Conservation (phyloP, 2,329 filamentous ascomycete species). For the Dichotomopilus funicola region DNA sequence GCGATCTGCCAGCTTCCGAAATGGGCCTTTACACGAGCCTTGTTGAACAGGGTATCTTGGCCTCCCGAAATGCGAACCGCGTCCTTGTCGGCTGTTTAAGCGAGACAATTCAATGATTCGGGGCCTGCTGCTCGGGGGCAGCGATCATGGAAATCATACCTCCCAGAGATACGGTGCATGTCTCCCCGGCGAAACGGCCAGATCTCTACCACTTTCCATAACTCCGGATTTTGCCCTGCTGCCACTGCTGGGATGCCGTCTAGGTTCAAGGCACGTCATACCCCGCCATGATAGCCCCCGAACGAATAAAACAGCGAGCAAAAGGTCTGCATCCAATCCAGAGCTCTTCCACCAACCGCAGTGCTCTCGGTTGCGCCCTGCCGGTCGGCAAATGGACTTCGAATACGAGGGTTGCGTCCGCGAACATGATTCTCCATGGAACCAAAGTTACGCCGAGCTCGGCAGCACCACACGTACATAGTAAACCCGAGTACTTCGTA, state of each 20-base stretch:
- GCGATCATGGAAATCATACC: no score
- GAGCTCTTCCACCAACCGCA: not conserved
- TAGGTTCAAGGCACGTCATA: not conserved
- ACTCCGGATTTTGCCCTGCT: no score
- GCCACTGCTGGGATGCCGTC: not conserved
- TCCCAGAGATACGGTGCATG: not conserved
- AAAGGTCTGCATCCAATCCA: no score
- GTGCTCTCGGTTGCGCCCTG: not conserved
- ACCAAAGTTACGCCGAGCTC: no score
- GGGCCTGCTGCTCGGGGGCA: not conserved
- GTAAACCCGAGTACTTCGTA: no score
- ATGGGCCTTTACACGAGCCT: constrained; percentile 35
- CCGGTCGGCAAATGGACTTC: not conserved
- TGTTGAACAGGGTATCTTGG: constrained; percentile 36
- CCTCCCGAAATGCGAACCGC: constrained; percentile 37
- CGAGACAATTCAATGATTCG: constrained; percentile 28
- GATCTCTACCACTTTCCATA: not conserved
- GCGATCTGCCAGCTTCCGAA: constrained; percentile 45
- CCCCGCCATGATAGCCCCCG: not conserved
- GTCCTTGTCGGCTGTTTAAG: constrained; percentile 36
- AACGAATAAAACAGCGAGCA: no score
- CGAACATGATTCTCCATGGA: no score
- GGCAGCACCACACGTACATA: no score
- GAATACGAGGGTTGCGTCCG: constrained; percentile 8
- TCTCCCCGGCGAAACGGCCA: not conserved